Conservation (phyloP, 805 yeast genomes). For the Cyberlindnera amylophila region DNA sequence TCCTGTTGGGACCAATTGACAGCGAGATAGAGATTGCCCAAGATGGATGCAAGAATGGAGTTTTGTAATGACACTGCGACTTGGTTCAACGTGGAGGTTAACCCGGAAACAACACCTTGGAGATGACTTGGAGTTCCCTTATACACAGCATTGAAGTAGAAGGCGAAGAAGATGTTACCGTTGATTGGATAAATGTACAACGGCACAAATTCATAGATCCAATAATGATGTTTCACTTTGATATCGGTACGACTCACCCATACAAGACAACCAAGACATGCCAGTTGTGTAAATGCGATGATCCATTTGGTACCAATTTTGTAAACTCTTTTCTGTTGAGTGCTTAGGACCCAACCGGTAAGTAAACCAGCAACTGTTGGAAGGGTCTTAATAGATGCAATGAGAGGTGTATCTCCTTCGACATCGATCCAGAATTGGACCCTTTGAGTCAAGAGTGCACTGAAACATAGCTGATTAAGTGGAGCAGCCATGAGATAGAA, state of each 20-base stretch:
- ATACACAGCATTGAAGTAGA: conserved; percentile 31
- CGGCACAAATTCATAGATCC: conserved; percentile 30
- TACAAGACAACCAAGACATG: conserved; percentile 19
- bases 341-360: conserved; percentile 29
- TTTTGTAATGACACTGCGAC: neutral
- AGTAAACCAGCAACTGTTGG: conserved; percentile 33
- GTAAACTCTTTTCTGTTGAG: conserved; percentile 19
- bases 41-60: neutral
- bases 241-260: conserved; percentile 14
- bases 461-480: conserved; percentile 15
- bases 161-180: conserved; percentile 32
- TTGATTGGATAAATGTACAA: conserved; percentile 26
- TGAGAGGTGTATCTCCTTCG: conserved; percentile 30
- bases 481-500: conserved; percentile 23
- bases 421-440: conserved; percentile 29
- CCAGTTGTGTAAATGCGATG: conserved; percentile 14
- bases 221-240: conserved; percentile 9
- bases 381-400: conserved; percentile 35
- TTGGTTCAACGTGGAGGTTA: conserved; percentile 29
- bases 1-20: neutral
- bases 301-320: conserved; percentile 25
- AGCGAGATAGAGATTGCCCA: neutral
- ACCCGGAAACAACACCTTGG: conserved; percentile 39
- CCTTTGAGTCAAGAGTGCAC: conserved; percentile 21
- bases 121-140: conserved; percentile 33